phyloP scores from a whole-genome alignment of 805 yeast genomes.

The Kazachstania psychrophila region DNA sequence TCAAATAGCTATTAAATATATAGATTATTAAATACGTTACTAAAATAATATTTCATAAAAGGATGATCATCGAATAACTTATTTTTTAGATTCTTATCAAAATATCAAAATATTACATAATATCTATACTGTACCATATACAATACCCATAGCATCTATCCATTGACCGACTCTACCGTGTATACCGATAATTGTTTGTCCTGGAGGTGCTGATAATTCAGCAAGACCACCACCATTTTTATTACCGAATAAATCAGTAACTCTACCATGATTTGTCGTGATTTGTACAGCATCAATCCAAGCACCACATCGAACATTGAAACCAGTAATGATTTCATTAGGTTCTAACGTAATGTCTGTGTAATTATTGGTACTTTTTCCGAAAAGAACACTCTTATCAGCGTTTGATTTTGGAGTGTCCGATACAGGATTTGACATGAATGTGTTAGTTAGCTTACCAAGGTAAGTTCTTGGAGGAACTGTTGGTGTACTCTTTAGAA shows the following conservation, averaged over 20 bases:
- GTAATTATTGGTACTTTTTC: slow-evolving; percentile 44
- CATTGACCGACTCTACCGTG: slow-evolving; percentile 62
- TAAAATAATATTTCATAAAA: background rate
- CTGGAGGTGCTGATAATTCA: slow-evolving; percentile 55
- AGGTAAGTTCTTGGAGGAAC: slow-evolving; percentile 41
- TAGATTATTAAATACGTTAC: background rate
- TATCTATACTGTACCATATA: slow-evolving; percentile 34
- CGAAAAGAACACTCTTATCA: slow-evolving; percentile 32
- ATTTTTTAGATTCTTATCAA: too few species aligned
- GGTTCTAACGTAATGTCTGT: slow-evolving; percentile 46
- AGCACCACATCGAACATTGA: slow-evolving; percentile 62
- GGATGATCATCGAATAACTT: too few species aligned
- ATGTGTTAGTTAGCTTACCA: slow-evolving; percentile 20
- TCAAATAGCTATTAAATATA: background rate
- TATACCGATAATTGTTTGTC: slow-evolving; percentile 54
- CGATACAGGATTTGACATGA: slow-evolving; percentile 12
- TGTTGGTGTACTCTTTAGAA: slow-evolving; percentile 30
- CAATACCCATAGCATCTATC: slow-evolving; percentile 66
- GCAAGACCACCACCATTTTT: slow-evolving; percentile 55
- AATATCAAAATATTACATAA: too few species aligned
- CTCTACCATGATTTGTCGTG: slow-evolving; percentile 47
- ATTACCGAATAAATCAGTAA: slow-evolving; percentile 57
- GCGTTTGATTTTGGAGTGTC: slow-evolving; percentile 1
- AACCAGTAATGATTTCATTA: slow-evolving; percentile 52
- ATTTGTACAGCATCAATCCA: slow-evolving; percentile 89